Conservation (phyloP, 1,139 yeast genomes). For the Barnettozyma hawaiiensis region DNA sequence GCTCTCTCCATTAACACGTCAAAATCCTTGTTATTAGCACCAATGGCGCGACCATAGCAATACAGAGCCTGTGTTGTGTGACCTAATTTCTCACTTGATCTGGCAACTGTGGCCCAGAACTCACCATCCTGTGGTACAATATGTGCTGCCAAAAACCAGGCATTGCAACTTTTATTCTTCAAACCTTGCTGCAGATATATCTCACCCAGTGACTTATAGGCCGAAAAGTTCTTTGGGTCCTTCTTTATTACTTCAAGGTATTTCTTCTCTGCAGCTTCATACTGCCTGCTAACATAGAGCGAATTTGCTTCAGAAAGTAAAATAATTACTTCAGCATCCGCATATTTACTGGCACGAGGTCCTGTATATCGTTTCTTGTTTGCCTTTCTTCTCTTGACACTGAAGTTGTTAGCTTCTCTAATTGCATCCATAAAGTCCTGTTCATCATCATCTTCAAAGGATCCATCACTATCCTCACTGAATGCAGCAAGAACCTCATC, state of each 20-base stretch:
- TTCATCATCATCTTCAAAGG: conserved; percentile 33
- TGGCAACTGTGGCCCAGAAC: conserved; percentile 84
- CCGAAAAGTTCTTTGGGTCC: conserved; percentile 75
- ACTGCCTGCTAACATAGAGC: conserved; percentile 64
- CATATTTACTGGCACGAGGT: conserved; percentile 39
- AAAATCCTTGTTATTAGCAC: conserved; percentile 50
- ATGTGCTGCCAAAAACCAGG: conserved; percentile 83
- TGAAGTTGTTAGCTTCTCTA: conserved; percentile 57
- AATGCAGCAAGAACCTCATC: conserved; percentile 32
- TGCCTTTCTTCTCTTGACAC: conserved; percentile 39
- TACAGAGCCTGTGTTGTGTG: conserved; percentile 75
- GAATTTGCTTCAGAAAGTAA: conserved; percentile 71
- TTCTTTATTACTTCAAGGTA: conserved; percentile 70
- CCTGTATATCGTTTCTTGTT: conserved; percentile 26
- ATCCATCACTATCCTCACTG: conserved; percentile 30
- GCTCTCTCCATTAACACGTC: conserved; percentile 58
- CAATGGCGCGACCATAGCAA: conserved; percentile 72
- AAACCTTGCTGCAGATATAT: conserved; percentile 68
- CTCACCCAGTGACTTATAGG: conserved; percentile 82
- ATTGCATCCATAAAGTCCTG: conserved; percentile 54
- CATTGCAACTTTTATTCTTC: conserved; percentile 65
- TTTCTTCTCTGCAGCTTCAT: conserved; percentile 57
- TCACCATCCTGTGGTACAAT: conserved; percentile 70
- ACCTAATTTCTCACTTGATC: conserved; percentile 64
- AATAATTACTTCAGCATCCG: conserved; percentile 67